A percentile compares a stretch with the other conserved stretches of the same genome.
Conservation (phyloP, 108 stramenopile species). For the Skeletonema costatum region DNA sequence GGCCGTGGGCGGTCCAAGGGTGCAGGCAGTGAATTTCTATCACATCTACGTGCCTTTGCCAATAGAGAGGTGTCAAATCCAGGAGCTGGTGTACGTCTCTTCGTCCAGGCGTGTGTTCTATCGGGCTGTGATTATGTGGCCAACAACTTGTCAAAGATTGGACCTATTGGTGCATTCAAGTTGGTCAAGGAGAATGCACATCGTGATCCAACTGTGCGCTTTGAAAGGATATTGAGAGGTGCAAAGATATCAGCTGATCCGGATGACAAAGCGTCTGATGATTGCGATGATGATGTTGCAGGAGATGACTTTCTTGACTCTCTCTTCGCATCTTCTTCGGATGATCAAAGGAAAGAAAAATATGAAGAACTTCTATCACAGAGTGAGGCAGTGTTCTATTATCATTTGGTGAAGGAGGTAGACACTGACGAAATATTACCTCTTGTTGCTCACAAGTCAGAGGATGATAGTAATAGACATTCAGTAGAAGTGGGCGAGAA, state of each 20-base stretch:
- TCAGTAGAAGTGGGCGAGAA: not conserved
- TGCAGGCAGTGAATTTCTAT: constrained; percentile 44
- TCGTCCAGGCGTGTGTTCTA: constrained; percentile 92
- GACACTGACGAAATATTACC: constrained; percentile 29
- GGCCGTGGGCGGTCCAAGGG: constrained; percentile 2
- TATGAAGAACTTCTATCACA: constrained; percentile 74
- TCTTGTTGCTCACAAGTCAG: constrained; percentile 25
- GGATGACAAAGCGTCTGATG: constrained; percentile 12
- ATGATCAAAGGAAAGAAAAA: constrained; percentile 23
- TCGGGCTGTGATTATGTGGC: constrained; percentile 96
- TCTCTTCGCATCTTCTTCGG: constrained; percentile 8
- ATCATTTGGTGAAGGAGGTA: constrained; percentile 63
- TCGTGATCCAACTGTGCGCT: constrained; percentile 49
- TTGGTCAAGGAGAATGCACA: constrained; percentile 67
- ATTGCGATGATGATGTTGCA: constrained; percentile 20
- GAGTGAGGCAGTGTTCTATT: constrained; percentile 87
- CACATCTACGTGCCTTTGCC: constrained; percentile 52
- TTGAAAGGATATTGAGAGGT: constrained; percentile 54
- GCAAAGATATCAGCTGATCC: constrained; percentile 30
- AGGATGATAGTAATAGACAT: not conserved
- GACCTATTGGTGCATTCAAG: constrained; percentile 91
- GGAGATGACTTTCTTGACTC: constrained; percentile 12
- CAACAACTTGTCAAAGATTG: constrained; percentile 79
- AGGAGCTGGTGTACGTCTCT: constrained; percentile 80
- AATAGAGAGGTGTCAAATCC: constrained; percentile 44